Base-by-base conservation (phyloP, 352 stramenopile species). In the Albugo laibachii region DNA sequence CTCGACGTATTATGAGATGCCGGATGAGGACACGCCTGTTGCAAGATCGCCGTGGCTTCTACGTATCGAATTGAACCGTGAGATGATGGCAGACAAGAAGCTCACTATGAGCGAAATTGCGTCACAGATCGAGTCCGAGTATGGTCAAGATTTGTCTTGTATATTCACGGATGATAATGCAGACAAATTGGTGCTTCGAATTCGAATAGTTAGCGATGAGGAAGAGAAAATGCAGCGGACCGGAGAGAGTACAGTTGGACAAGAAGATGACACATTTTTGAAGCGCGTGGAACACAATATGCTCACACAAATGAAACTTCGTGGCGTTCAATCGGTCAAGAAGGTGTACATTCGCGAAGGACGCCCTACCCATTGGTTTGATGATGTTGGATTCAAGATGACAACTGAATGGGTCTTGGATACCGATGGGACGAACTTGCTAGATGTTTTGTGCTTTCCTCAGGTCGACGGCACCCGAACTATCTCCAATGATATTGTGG, bases 401-500 rank as follows among this genome's bases (percentile, higher is more conserved):
- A 81, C 84, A 64, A 93, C 93, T 44, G 95, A 99, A 66, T 99
- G 89, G 86, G 89, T 99, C 49, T 72, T 99, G 11, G 94, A 99
- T 69, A 99, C 95, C 35, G 95, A 99, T 69, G 96, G 96, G 35
- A 97, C 93, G 39, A 99, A 98, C 61, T 71, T 99, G 37, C 81
- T 97, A 56, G 93, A 95, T 59, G 92, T 99, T 11, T 80, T 99
- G 53, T 94, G 84, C 45, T 89, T 97, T 59, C 87, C 95, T 20
- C 91, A 96, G 56, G 92, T 99, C 11, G 96, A 99, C 61, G 72
- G 82, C 2, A 95, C 84, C 11, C 77, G 92, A 38, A 98, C 94
- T n/a, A 95, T 96, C 56, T 97, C 87, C 27, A 99, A 99, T 65
- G 93, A 99, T 58, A 96, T 99, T 59, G 93, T 98, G 39, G 95